Base-by-base conservation (phyloP, 768 basidiomycete species). In the Calvatia gigantea region DNA sequence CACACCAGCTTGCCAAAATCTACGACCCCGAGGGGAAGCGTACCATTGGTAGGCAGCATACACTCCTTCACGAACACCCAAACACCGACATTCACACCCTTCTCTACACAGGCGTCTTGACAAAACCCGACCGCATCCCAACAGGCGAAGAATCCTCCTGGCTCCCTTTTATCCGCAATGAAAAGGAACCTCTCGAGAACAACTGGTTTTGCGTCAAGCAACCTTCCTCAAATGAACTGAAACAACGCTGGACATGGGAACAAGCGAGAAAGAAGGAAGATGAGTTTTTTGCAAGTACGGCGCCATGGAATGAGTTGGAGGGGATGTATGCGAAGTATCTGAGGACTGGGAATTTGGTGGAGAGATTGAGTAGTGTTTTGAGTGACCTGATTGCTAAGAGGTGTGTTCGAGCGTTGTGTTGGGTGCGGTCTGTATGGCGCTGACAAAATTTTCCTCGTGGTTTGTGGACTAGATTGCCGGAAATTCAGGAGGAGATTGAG, bases 91-190 rank as follows among this genome's bases (percentile, higher is more conserved):
- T 39, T 32, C 42, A 47, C 29, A 8, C 19, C n/a, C 14, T 8
- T 32, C 15, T 29, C 3, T 6, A 9, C 32, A 31, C 12, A 87
- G 87, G 87, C 44, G 85, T 89, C 15, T 73, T 89, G 17, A 91
- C 87, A 0, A 90, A 91, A 59, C 86, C 86, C 0, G 88, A 88
- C 59, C 80, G 84, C 6, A 87, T 85, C 54, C 79, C 79, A 0
- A 47, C 64, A 1, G 83, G 81, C 0, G 81, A 84, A 29, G 82
- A 84, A 50, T 66, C 66, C 0, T 66, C 61, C 1, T 90, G 88
- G 89, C 55, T 87, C 1, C 67, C 67, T 0, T 78, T 82, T 58
- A 80, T 87, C 32, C 69, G 77, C 6, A 82, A 84, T 57, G 82
- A 84, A 27, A 73, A 70, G 5, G 74, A 81, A 55, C 59, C 73